Evolutionary conservation across 495 filamentous ascomycete species (phyloP), one percentile per base, ranked within the genome.

Genomic region (Penicillium canariense): DNA sequence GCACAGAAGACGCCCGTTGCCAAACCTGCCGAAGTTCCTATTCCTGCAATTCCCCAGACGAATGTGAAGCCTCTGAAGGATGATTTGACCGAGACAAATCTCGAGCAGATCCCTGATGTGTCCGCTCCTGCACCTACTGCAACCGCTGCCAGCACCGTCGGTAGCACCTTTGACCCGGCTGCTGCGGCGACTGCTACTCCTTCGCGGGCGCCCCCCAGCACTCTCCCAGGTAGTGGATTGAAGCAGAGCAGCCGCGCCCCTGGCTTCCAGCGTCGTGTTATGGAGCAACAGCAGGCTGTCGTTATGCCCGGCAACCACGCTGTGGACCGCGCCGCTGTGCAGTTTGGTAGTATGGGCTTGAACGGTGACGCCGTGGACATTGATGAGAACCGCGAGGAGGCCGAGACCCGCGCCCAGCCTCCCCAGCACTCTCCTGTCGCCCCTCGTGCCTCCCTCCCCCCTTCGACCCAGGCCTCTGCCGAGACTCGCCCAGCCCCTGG

Each of bases 301-400:
- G 89, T 96, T 46, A 97, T 99, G 94, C 94, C 94, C 27, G 91
- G 90, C n/a, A 96, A 97, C 71, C 91, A 96, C 61, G 91, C 91
- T 34, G 89, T 98, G 8, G 91, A 96, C 67, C 86, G 90, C 48
- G 82, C 92, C 44, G 87, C 91, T n/a, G 90, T 99, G 36, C 95
- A 97, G 67, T 99, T 99, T 70, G 94, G 94, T 47, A 95, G 90
- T 66, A 89, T 99, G 81, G 93, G 88, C 52, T 68, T 97, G 62
- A 93, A 91, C 67, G 94, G 87, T 50, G 79, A 83, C 51, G 67
- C 79, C 11, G 81, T 89, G 17, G 94, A 96, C 60, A 88, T 96
- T 54, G 94, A 97, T 66, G 90, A 90, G 60, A 91, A 97, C 62
- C 83, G 91, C 36, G 94, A 99, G 70, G 91, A 97, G 63, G 83